A percentile compares a stretch with the other conserved stretches of the same genome.
These are phyloP conservation scores for Lonicera japonica DNA, from an alignment of 129 eudicot genomes.

Conservation along the genomic window DNA sequence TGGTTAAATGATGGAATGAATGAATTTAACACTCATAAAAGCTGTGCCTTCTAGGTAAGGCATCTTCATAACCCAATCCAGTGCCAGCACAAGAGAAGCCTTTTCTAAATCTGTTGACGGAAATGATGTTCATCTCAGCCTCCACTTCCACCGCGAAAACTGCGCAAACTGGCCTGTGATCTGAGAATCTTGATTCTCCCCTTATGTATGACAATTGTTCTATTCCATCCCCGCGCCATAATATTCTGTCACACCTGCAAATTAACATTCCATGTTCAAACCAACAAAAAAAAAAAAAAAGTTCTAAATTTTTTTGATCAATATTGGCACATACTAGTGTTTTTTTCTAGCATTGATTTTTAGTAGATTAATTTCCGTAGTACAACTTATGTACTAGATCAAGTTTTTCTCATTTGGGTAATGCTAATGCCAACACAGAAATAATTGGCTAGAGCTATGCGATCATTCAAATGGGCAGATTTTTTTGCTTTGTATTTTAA, in stretches of 20 bases:
- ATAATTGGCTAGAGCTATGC: no score
- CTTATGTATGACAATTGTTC: conserved; percentile 52
- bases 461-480: no score
- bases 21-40: conserved; percentile 28
- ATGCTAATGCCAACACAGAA: no score
- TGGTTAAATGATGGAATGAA: no score
- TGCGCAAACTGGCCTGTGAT: conserved; percentile 75
- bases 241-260: conserved; percentile 69
- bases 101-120: conserved; percentile 31
- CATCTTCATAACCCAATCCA: conserved; percentile 28
- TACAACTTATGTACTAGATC: no score
- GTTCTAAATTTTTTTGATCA: no score
- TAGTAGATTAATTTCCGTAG: no score
- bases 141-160: conserved; percentile 57
- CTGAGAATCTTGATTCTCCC: conserved; percentile 73
- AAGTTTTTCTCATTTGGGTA: no score
- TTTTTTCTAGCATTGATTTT: no score
- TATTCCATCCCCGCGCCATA: conserved; percentile 62
- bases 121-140: conserved; percentile 22
- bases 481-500: no score
- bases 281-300: no score
- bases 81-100: conserved; percentile 53
- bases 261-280: not conserved
- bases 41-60: conserved; percentile 40
- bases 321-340: no score